phyloP scores from a whole-genome alignment of 371 early-diverging fungal genomes.

The Lichtheimia ramosa region DNA sequence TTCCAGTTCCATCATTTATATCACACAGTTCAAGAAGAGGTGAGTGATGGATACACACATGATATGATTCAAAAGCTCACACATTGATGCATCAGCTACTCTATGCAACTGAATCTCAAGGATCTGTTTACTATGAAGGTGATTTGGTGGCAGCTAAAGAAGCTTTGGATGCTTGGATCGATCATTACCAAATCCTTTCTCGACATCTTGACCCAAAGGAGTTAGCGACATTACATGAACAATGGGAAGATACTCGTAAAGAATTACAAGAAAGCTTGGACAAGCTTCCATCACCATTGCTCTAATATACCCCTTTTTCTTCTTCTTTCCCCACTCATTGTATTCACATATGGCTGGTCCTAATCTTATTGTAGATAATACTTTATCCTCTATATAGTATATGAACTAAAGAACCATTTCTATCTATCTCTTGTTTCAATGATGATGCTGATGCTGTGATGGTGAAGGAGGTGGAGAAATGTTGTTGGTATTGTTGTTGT shows the following conservation, averaged over 20 bases:
- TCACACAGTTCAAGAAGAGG: conserved; percentile 8
- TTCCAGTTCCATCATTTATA: conserved; percentile 3
- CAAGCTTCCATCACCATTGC: conserved; percentile 1
- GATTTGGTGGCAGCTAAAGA: conserved; percentile 20
- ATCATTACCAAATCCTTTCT: conserved; percentile 19
- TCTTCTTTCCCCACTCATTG: no score
- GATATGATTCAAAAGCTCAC: background rate
- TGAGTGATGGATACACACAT: background rate
- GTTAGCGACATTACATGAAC: conserved; percentile 18
- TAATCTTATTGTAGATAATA: no score
- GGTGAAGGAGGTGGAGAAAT: no score
- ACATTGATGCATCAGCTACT: conserved; percentile 12
- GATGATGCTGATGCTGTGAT: no score
- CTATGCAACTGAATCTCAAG: conserved; percentile 26
- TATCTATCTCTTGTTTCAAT: no score
- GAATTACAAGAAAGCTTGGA: background rate
- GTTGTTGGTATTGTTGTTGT: background rate
- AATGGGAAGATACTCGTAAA: conserved; percentile 21
- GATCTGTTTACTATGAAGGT: conserved; percentile 24
- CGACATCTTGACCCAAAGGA: conserved; percentile 13
- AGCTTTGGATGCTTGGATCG: conserved; percentile 13
- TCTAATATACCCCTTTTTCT: background rate
- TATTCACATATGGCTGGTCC: no score
- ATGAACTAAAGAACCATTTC: no score
- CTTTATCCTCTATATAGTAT: no score